Conservation (phyloP, 2,329 filamentous ascomycete genomes). For the Lasiodiplodia gonubiensis region DNA sequence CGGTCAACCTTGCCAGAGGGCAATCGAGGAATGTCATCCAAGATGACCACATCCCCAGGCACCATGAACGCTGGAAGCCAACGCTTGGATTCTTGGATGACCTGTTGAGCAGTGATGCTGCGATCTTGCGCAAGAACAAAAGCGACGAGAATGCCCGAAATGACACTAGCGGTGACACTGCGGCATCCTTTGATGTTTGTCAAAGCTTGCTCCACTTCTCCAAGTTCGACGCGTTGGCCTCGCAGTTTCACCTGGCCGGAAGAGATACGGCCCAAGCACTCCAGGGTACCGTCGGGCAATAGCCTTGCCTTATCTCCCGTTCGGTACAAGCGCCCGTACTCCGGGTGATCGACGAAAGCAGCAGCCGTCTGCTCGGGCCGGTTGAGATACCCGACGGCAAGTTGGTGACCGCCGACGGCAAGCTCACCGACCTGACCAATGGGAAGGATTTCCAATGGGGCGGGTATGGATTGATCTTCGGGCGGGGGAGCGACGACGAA, state of each 20-base stretch:
- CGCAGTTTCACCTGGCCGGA: slow-evolving; percentile 85
- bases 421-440: slow-evolving; percentile 77
- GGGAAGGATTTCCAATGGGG: slow-evolving; percentile 61
- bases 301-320: slow-evolving; percentile 85
- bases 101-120: slow-evolving; percentile 46
- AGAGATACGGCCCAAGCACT: slow-evolving; percentile 80
- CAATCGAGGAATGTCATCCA: slow-evolving; percentile 72
- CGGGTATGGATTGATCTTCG: slow-evolving; percentile 29
- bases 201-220: slow-evolving; percentile 56
- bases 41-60: slow-evolving; percentile 71
- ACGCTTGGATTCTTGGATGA: slow-evolving; percentile 66
- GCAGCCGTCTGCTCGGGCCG: slow-evolving; percentile 73
- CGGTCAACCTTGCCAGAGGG: slow-evolving; percentile 85
- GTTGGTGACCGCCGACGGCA: slow-evolving; percentile 77
- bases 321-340: slow-evolving; percentile 75
- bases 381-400: slow-evolving; percentile 83
- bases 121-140: slow-evolving; percentile 68
- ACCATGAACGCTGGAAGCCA: slow-evolving; percentile 89
- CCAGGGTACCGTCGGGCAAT: slow-evolving; percentile 70
- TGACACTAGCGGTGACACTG: slow-evolving; percentile 69
- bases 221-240: slow-evolving; percentile 81
- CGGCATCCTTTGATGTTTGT: slow-evolving; percentile 54
- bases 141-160: slow-evolving; percentile 71
- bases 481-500: slow-evolving; percentile 66
- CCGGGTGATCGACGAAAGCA: slow-evolving; percentile 70